These are phyloP conservation scores for Eucalyptus dawsonii DNA, from an alignment of 345 rosid species.

Conservation along the genomic window DNA sequence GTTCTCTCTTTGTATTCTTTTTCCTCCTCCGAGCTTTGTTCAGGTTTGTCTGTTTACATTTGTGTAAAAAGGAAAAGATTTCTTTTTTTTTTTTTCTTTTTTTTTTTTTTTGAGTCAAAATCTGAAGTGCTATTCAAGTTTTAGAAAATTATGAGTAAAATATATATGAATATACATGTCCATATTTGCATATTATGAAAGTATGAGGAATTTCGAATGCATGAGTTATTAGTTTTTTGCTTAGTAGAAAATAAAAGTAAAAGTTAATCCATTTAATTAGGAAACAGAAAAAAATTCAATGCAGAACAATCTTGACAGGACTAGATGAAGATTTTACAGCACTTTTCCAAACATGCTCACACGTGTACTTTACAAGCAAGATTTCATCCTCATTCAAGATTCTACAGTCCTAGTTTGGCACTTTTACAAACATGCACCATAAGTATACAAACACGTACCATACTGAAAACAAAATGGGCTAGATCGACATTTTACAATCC, in stretches of 20 bases:
- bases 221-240: neutral
- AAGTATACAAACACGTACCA: neutral
- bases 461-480: neutral
- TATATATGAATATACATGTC: neutral
- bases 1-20: neutral
- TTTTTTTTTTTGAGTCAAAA: neutral
- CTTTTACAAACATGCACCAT: neutral
- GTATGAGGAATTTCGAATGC: neutral
- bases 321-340: neutral
- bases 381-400: neutral
- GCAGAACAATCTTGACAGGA: neutral
- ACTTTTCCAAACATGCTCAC: neutral
- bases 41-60: neutral
- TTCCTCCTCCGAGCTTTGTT: neutral
- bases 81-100: neutral
- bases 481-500: neutral
- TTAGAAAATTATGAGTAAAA: neutral
- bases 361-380: neutral
- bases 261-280: neutral
- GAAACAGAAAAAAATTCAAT: neutral
- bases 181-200: neutral
- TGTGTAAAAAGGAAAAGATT: neutral
- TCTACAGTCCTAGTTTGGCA: neutral
- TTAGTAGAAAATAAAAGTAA: neutral
- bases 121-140: neutral